Conservation (phyloP, 202 grass and related monocot genomes). For the Carex arenaria region DNA sequence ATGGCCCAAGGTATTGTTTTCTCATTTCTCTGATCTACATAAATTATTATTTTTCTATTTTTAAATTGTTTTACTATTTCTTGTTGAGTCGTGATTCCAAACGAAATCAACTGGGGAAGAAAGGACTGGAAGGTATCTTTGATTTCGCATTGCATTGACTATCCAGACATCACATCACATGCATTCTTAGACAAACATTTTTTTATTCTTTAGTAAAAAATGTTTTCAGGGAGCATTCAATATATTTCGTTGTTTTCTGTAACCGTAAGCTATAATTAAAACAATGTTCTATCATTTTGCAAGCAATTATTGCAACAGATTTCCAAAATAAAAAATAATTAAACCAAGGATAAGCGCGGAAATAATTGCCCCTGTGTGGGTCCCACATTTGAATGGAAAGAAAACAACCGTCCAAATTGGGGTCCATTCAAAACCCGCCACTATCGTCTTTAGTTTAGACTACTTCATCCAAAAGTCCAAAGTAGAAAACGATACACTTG, state of each 20-base stretch:
- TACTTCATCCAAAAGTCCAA: neutral
- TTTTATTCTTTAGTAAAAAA: neutral
- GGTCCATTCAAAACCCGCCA: neutral
- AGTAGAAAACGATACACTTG: neutral
- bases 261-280: neutral
- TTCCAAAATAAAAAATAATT: neutral
- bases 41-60: neutral
- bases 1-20: slow-evolving; percentile 53
- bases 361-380: slow-evolving; percentile 8
- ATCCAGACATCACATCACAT: neutral
- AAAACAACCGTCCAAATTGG: slow-evolving; percentile 18
- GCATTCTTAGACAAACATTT: neutral
- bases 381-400: neutral
- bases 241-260: neutral
- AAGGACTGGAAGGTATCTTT: neutral
- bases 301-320: neutral
- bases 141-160: neutral
- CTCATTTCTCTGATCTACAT: neutral
- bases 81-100: neutral
- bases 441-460: neutral
- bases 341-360: neutral
- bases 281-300: neutral
- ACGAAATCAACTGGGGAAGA: neutral
- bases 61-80: neutral
- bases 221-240: neutral